Base-by-base conservation (phyloP, 176 grass and related monocot genomes). In the Phoenix roebelenii region DNA sequence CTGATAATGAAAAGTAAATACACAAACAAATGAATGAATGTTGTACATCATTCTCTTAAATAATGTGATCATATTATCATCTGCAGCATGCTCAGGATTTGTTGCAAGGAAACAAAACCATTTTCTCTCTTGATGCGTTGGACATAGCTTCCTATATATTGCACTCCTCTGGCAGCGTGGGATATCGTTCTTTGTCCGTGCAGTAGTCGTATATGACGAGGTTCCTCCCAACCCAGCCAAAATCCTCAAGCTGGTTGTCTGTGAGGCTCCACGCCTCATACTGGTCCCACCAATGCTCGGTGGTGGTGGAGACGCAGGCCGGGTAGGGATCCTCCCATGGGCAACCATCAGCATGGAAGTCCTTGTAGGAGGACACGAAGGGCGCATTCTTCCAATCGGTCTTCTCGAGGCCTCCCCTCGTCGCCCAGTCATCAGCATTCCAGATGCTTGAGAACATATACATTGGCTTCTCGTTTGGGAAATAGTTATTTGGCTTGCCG, bases 371-470 rank as follows among this genome's bases (percentile, higher is more conserved):
- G 1, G 93, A 98, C 20, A 98, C 49, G 61, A 98, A 98, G 4
- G 93, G 93, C 35, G 54, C 81, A 39, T 77, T 78, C 28, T 62
- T 61, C 93, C 93, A 98, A 81, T 98, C 76, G 18, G 93, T 98
- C 88, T 89, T 98, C 66, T 98, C 93, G 2, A 98, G 78, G 0
- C 93, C 93, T 1, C 93, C 93, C 24, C 87, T 75, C 49, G 93
- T 98, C 5, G 87, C 87, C 93, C 93, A 98, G 70, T 98, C 93
- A 60, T 98, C 93, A 25, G 87, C 93, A 66, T 98, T 91, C 93
- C 93, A 98, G 77, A 98, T 98, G 81, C 93, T 98, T 15, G 93
- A 98, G 81, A 98, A 85, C 49, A 98, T 69, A 82, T 98, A 98
- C 93, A 98, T 98, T 0, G 93, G 84, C 71, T 98, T 98, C 54